Evolutionary conservation across 1,284 basidiomycete species (phyloP).

Genomic region (Ganoderma multipileum): DNA sequence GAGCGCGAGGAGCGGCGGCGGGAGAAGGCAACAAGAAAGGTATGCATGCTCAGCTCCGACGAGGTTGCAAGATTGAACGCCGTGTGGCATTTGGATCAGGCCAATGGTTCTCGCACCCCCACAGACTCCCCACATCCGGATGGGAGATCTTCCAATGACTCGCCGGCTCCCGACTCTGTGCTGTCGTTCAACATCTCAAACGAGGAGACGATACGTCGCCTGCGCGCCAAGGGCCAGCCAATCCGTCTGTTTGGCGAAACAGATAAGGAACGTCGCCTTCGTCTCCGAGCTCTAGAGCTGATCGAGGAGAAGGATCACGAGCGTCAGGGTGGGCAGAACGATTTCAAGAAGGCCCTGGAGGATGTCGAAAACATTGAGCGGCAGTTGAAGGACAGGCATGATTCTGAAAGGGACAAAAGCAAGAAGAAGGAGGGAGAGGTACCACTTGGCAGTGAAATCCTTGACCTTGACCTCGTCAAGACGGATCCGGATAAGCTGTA

Average conservation of each 20-base stretch:
- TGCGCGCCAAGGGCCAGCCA: slow-evolving; percentile 92
- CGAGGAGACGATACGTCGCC: slow-evolving; percentile 88
- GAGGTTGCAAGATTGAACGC: not conserved
- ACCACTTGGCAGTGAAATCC: slow-evolving; percentile 53
- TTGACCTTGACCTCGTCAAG: slow-evolving; percentile 87
- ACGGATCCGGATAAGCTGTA: slow-evolving; percentile 96
- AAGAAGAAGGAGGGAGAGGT: slow-evolving; percentile 73
- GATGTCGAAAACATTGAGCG: slow-evolving; percentile 89
- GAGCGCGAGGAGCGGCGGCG: slow-evolving; percentile 36
- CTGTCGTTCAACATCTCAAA: slow-evolving; percentile 87
- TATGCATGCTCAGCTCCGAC: slow-evolving; percentile 41
- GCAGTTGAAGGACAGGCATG: slow-evolving; percentile 65
- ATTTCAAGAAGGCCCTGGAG: slow-evolving; percentile 93
- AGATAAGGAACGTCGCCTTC: slow-evolving; percentile 90
- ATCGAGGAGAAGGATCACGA: slow-evolving; percentile 89
- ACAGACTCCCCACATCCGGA: slow-evolving; percentile 51
- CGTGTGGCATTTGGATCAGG: slow-evolving; percentile 54
- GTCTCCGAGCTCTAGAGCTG: slow-evolving; percentile 92
- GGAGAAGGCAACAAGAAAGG: slow-evolving; percentile 44
- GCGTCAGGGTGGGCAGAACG: slow-evolving; percentile 84
- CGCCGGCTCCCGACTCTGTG: slow-evolving; percentile 61
- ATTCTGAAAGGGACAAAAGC: slow-evolving; percentile 51
- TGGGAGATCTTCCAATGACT: slow-evolving; percentile 31
- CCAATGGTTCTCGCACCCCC: slow-evolving; percentile 40
- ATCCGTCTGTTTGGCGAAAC: slow-evolving; percentile 95